Evolutionary conservation across 495 filamentous ascomycete genomes (phyloP).

Genomic region (Aspergillus leporis): DNA sequence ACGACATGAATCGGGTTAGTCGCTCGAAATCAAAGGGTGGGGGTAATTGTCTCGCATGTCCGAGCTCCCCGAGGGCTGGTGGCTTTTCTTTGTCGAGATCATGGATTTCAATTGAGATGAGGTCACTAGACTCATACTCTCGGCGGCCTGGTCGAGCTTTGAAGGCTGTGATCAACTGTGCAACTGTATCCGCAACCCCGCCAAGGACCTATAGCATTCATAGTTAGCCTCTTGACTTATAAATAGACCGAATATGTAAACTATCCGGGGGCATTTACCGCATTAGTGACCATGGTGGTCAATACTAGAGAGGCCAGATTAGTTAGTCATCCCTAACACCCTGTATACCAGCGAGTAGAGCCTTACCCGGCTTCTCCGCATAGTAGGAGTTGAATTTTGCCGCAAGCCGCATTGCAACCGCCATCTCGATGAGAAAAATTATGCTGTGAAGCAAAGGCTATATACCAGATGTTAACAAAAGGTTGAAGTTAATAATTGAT

Average conservation of each 20-base stretch:
- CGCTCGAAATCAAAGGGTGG: constrained; percentile 95
- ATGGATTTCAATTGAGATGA: constrained; percentile 83
- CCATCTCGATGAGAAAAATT: constrained; percentile 87
- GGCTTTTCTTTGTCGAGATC: constrained; percentile 85
- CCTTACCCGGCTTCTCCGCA: constrained; percentile 74
- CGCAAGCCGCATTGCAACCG: constrained; percentile 73
- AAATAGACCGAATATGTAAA: not conserved
- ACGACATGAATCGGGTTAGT: constrained; percentile 90
- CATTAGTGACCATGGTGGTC: constrained; percentile 98
- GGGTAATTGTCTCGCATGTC: constrained; percentile 63
- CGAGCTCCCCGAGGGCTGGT: constrained; percentile 62
- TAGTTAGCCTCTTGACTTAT: constrained; percentile 16
- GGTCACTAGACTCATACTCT: constrained; percentile 61
- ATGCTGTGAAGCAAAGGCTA: constrained; percentile 87
- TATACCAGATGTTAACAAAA: not conserved
- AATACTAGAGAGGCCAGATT: constrained; percentile 58
- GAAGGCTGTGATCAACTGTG: constrained; percentile 87
- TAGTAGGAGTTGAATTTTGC: constrained; percentile 94
- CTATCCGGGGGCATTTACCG: constrained; percentile 53
- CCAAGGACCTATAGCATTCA: constrained; percentile 63
- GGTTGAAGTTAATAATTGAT: not conserved
- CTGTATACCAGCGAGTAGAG: not conserved
- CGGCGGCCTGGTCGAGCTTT: constrained; percentile 65
- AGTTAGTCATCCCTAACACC: constrained; percentile 24
- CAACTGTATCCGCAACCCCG: constrained; percentile 92